Conservation (phyloP, 768 basidiomycete genomes). For the Hygrophorus russula region DNA sequence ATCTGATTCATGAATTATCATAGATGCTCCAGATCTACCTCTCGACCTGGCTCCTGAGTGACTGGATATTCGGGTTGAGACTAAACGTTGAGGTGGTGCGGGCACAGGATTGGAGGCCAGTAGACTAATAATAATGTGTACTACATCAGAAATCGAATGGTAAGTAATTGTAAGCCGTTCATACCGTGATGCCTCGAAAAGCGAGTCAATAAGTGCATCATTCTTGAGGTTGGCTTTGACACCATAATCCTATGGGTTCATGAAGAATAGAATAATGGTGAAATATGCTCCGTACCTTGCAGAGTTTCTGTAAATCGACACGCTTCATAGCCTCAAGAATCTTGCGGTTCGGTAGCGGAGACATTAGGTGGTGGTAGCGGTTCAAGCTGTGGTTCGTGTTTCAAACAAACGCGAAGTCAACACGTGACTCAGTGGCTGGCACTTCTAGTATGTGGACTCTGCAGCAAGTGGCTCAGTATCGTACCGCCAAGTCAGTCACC, state of each 20-base stretch:
- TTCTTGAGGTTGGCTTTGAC: constrained; percentile 78
- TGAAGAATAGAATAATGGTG: constrained; percentile 4
- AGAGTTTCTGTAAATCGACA: constrained; percentile 46
- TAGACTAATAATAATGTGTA: constrained; percentile 10
- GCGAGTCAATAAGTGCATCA: constrained; percentile 64
- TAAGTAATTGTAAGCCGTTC: constrained; percentile 11
- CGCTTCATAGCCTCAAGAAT: constrained; percentile 35
- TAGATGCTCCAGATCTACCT: constrained; percentile 25
- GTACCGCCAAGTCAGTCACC: constrained; percentile 31
- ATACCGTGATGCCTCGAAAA: constrained; percentile 44
- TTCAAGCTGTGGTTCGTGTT: not conserved
- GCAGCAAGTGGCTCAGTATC: constrained; percentile 51
- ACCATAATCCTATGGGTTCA: constrained; percentile 50
- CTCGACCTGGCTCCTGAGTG: constrained; percentile 26
- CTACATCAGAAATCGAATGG: constrained; percentile 11
- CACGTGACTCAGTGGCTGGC: constrained; percentile 6
- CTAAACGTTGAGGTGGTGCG: constrained; percentile 22
- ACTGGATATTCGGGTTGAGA: constrained; percentile 25
- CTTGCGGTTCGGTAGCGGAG: constrained; percentile 29
- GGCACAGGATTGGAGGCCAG: constrained; percentile 14
- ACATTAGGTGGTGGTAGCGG: constrained; percentile 21
- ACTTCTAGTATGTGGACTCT: constrained; percentile 30
- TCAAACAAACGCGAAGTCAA: not conserved
- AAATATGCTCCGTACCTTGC: constrained; percentile 40
- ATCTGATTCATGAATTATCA: constrained; percentile 38